These are phyloP conservation scores for Penicillium herquei DNA, from an alignment of 495 filamentous ascomycete genomes.

Conservation along the genomic window DNA sequence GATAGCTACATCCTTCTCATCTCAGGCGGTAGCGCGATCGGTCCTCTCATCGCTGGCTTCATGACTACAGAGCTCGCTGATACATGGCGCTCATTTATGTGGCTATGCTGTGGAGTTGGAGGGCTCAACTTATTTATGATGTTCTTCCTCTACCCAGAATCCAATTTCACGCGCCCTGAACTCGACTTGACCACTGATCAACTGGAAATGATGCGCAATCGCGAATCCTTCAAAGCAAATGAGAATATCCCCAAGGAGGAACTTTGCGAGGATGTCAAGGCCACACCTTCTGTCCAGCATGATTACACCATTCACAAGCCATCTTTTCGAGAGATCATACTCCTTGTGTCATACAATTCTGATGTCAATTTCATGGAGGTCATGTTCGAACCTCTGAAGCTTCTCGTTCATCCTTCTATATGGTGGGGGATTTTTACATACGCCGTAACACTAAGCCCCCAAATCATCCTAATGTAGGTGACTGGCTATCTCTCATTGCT, in stretches of 20 bases:
- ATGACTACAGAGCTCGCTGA: neutral
- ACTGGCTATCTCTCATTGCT: no score
- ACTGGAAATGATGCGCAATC: neutral
- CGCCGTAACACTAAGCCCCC: neutral
- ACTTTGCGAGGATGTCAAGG: no score
- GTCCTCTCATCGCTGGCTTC: slow-evolving; percentile 7
- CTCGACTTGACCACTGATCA: neutral
- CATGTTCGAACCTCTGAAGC: slow-evolving; percentile 1
- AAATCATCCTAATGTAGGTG: slow-evolving; percentile 5
- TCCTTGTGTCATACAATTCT: no score
- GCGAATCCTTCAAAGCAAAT: no score
- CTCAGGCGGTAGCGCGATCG: slow-evolving; percentile 2
- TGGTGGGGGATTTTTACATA: slow-evolving; percentile 1
- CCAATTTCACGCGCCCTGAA: slow-evolving; percentile 2
- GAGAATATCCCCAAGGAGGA: no score
- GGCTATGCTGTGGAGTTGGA: neutral
- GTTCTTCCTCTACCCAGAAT: slow-evolving; percentile 2
- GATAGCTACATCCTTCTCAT: slow-evolving; percentile 3
- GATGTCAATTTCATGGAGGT: neutral
- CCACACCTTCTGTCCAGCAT: no score
- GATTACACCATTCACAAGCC: no score
- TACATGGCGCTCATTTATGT: slow-evolving; percentile 3
- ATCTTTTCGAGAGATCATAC: no score
- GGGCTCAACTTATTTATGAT: neutral
- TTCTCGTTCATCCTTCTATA: slow-evolving; percentile 4